Conservation (phyloP, 441 rosid species). For the Aleurites moluccanus region DNA sequence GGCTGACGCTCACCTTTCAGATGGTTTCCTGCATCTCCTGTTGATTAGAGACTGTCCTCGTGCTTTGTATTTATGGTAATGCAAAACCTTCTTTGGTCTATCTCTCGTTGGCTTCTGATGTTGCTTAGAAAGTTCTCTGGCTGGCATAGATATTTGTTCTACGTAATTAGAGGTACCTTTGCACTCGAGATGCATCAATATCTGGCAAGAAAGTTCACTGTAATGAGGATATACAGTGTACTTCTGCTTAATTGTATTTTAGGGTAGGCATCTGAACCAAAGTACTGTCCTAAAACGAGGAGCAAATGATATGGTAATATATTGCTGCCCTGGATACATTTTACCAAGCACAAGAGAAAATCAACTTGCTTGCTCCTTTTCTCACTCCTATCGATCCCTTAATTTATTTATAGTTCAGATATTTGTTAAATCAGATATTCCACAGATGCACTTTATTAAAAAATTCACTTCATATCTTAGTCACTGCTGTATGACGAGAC, state of each 20-base stretch:
- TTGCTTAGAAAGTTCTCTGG: not conserved
- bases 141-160: slow-evolving; percentile 7
- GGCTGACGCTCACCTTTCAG: slow-evolving; percentile 93
- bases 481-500: slow-evolving; percentile 3
- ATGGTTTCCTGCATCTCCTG: slow-evolving; percentile 90
- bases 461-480: too few species aligned
- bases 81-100: not conserved
- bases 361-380: not conserved
- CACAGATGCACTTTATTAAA: not conserved
- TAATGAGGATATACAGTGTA: not conserved
- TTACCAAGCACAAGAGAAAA: not conserved
- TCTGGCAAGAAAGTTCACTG: not conserved
- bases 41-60: slow-evolving; percentile 82
- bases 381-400: not conserved
- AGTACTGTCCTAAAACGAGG: not conserved
- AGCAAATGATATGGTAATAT: not conserved
- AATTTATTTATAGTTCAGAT: not conserved
- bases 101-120: not conserved
- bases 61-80: slow-evolving; percentile 77
- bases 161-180: not conserved
- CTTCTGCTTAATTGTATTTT: not conserved
- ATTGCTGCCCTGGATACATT: not conserved
- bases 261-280: not conserved
- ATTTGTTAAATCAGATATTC: not conserved
- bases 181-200: not conserved